A percentile compares a stretch with the other conserved stretches of the same genome.
These are phyloP conservation scores for Dalbergia cultrata DNA, from an alignment of 306 rosid species.

Conservation along the genomic window DNA sequence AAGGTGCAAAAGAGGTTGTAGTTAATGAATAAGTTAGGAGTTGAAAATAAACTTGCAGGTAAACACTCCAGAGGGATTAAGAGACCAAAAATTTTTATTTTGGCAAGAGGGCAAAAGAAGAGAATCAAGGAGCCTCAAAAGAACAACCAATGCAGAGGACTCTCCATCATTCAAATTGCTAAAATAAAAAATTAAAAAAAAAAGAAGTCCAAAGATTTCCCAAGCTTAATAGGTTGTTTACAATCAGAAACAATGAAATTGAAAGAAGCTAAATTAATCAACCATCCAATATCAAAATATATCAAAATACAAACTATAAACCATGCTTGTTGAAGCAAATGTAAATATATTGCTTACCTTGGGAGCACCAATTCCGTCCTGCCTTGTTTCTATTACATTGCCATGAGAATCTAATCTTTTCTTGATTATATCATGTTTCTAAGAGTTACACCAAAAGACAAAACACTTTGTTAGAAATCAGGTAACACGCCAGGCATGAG, in stretches of 20 bases:
- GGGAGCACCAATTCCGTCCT: conserved; percentile 92
- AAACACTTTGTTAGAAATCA: conserved; percentile 12
- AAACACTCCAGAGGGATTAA: too few relatives aligned
- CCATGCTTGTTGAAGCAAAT: not conserved
- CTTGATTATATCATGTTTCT: conserved; percentile 96
- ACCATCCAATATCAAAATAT: conserved; percentile 5
- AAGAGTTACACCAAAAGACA: conserved; percentile 42
- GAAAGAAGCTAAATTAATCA: conserved; percentile 13
- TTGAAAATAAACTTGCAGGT: too few relatives aligned
- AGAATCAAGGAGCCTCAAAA: too few relatives aligned
- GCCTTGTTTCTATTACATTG: conserved; percentile 88
- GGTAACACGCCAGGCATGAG: not conserved
- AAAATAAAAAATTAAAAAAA: too few relatives aligned
- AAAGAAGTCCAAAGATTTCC: not conserved
- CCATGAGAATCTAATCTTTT: conserved; percentile 91
- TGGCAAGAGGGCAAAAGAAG: too few relatives aligned
- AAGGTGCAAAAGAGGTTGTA: too few relatives aligned
- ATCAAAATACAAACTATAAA: conserved; percentile 1
- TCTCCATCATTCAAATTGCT: too few relatives aligned
- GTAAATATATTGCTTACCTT: conserved; percentile 59
- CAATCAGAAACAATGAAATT: not conserved
- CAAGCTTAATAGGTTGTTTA: not conserved
- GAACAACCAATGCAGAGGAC: too few relatives aligned
- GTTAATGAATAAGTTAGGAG: too few relatives aligned
- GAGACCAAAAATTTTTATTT: too few relatives aligned